Evolutionary conservation across 2,329 filamentous ascomycete species (phyloP).

Genomic region (Coniella lustricola): DNA sequence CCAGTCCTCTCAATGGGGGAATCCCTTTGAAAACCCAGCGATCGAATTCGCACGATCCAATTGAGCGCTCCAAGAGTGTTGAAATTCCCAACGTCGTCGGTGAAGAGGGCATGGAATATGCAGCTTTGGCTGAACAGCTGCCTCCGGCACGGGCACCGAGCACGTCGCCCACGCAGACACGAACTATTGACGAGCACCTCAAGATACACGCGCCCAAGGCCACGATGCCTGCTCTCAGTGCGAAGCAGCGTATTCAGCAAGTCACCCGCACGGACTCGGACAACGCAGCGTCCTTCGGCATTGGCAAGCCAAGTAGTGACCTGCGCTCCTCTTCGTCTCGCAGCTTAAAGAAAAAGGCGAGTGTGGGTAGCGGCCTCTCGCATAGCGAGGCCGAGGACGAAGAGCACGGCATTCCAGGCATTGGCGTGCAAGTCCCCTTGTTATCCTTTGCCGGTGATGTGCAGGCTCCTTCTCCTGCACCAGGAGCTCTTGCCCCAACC

Average conservation of each 20-base stretch:
- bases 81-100: constrained; percentile 71
- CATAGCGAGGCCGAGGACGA: constrained; percentile 55
- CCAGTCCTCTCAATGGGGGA: constrained; percentile 75
- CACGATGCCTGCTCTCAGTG: constrained; percentile 71
- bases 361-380: constrained; percentile 44
- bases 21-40: constrained; percentile 37
- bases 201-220: constrained; percentile 86
- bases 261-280: constrained; percentile 92
- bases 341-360: constrained; percentile 57
- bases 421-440: constrained; percentile 90
- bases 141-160: constrained; percentile 33
- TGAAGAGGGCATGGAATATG: constrained; percentile 87
- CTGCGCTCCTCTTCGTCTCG: constrained; percentile 37
- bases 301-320: constrained; percentile 61
- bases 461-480: constrained; percentile 82
- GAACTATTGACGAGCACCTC: constrained; percentile 71
- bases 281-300: constrained; percentile 74
- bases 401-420: constrained; percentile 84
- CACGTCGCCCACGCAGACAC: constrained; percentile 61
- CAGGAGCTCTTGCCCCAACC: constrained; percentile 32
- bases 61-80: constrained; percentile 66
- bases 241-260: constrained; percentile 72
- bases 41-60: constrained; percentile 34
- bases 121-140: constrained; percentile 44
- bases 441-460: constrained; percentile 88